These are phyloP conservation scores for Geranium rotundifolium DNA, from an alignment of 345 rosid genomes.

Conservation along the genomic window DNA sequence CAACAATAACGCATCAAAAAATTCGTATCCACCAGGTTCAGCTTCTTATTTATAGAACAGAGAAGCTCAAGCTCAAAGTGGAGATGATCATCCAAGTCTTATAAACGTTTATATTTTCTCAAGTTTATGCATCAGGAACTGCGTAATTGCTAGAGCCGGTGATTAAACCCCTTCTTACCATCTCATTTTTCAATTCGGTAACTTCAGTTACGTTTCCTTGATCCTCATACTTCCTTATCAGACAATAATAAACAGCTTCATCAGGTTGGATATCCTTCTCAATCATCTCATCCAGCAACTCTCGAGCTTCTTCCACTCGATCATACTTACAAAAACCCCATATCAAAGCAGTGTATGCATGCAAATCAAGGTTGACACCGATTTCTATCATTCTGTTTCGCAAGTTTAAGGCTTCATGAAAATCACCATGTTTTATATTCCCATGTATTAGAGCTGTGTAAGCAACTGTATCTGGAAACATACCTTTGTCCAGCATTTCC, in stretches of 20 bases:
- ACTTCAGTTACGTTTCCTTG: slow-evolving; percentile 40
- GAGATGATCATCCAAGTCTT: too few species aligned
- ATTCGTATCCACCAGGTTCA: too few species aligned
- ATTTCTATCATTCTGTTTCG: slow-evolving; percentile 38
- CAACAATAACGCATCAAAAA: too few species aligned
- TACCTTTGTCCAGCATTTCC: slow-evolving; percentile 33
- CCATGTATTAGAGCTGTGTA: slow-evolving; percentile 63
- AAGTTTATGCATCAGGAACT: slow-evolving; percentile 20
- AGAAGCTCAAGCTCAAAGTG: too few species aligned
- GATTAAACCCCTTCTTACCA: slow-evolving; percentile 33
- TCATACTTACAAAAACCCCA: slow-evolving; percentile 51
- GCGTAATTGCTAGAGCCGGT: slow-evolving; percentile 12
- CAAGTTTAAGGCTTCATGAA: slow-evolving; percentile 39
- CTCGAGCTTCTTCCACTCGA: slow-evolving; percentile 40
- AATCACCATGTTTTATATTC: slow-evolving; percentile 42
- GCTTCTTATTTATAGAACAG: too few species aligned
- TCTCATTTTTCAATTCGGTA: slow-evolving; percentile 32
- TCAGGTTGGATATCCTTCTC: slow-evolving; percentile 42
- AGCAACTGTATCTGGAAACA: slow-evolving; percentile 40
- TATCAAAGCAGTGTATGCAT: slow-evolving; percentile 54
- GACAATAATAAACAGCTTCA: slow-evolving; percentile 40
- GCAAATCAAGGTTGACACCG: slow-evolving; percentile 55
- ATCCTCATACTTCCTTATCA: slow-evolving; percentile 52
- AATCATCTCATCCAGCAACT: slow-evolving; percentile 53
- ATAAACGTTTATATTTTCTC: background rate